phyloP scores from a whole-genome alignment of 1,284 basidiomycete genomes.

The Stygiomarasmius scandens region DNA sequence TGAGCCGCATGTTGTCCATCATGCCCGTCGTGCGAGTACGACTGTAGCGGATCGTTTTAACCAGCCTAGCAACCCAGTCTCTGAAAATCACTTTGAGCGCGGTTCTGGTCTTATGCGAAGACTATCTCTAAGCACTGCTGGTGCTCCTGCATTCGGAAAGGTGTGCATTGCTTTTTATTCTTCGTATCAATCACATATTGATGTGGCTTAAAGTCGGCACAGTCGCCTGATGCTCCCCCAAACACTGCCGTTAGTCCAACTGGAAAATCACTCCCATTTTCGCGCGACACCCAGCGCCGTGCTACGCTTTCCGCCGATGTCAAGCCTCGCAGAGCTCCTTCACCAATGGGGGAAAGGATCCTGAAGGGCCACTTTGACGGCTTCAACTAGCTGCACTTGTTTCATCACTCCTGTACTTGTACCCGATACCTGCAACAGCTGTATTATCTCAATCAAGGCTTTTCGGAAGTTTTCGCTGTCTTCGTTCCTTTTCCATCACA shows the following conservation, averaged over 20 bases:
- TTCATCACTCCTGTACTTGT: constrained; percentile 3
- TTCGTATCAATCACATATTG: background rate
- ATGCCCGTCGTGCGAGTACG: constrained; percentile 54
- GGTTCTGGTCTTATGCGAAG: constrained; percentile 69
- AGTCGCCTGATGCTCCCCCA: constrained; percentile 47
- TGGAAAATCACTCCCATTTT: constrained; percentile 26
- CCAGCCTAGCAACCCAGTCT: constrained; percentile 38
- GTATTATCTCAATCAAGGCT: constrained; percentile 18
- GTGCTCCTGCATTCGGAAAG: constrained; percentile 42
- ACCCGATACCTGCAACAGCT: constrained; percentile 40
- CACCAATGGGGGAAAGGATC: constrained; percentile 83
- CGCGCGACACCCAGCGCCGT: too few species aligned
- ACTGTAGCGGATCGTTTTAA: constrained; percentile 51
- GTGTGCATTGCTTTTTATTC: constrained; percentile 40
- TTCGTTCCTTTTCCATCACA: background rate
- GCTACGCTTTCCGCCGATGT: constrained; percentile 55
- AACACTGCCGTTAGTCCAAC: constrained; percentile 41
- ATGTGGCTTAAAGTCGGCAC: background rate
- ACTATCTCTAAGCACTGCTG: constrained; percentile 63
- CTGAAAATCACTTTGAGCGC: constrained; percentile 58
- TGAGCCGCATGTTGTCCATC: constrained; percentile 44
- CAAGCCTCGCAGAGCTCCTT: constrained; percentile 67
- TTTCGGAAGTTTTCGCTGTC: background rate
- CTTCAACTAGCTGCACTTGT: constrained; percentile 54
- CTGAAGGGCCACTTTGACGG: constrained; percentile 83